A percentile compares a stretch with the other conserved stretches of the same genome.
Evolutionary conservation across 495 filamentous ascomycete genomes (phyloP).

Genomic region (Hyaloscypha bicolor): DNA sequence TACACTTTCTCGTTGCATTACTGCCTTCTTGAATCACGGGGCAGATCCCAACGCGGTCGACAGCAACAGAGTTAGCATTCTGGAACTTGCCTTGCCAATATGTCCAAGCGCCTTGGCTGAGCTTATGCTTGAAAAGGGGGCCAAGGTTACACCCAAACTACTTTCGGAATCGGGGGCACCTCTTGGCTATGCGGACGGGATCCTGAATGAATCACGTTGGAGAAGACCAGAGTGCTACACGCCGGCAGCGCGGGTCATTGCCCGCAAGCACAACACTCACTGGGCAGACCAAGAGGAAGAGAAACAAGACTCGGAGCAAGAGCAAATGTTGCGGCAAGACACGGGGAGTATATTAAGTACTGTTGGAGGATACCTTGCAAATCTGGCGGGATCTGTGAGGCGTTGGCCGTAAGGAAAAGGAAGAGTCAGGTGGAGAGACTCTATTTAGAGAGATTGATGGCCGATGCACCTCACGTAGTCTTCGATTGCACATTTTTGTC

Average conservation of each 20-base stretch:
- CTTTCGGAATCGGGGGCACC: not conserved
- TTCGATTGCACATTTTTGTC: not conserved
- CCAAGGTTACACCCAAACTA: not conserved
- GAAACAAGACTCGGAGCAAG: not conserved
- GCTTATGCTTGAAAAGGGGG: conserved; percentile 3
- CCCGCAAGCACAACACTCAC: not conserved
- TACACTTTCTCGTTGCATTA: conserved; percentile 3
- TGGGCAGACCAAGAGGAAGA: not conserved
- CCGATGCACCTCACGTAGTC: not conserved
- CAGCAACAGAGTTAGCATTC: conserved; percentile 1
- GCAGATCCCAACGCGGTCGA: conserved; percentile 9
- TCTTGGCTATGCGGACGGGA: not conserved
- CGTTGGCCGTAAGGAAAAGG: not conserved
- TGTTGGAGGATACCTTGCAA: not conserved
- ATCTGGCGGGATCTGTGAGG: not conserved
- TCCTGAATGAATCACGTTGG: not conserved
- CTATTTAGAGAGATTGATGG: not conserved
- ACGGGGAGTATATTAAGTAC: not conserved
- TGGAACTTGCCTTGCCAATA: conserved; percentile 5
- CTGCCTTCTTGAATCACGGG: not conserved
- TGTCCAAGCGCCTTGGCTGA: not conserved
- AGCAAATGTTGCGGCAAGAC: not conserved
- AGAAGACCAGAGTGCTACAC: conserved; percentile 7
- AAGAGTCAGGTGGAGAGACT: not conserved
- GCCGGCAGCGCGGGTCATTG: not conserved